Evolutionary conservation across 441 rosid genomes (phyloP).

Genomic region (Metrosideros polymorpha): DNA sequence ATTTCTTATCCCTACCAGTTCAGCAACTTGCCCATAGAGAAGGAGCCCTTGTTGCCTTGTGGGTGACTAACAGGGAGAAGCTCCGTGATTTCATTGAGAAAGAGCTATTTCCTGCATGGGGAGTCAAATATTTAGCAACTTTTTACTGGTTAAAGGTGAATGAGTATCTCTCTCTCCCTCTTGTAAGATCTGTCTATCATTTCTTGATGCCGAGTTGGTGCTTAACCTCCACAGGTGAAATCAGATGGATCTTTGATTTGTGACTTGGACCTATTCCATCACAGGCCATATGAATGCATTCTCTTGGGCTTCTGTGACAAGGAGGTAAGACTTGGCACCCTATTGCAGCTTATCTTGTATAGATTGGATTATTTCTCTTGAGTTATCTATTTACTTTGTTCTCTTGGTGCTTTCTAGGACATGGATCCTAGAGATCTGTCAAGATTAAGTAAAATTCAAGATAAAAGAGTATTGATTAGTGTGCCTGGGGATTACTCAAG

Average conservation of each 20-base stretch:
- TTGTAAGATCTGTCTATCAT: not conserved
- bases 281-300: constrained; percentile 88
- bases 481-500: constrained; percentile 83
- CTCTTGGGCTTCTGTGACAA: constrained; percentile 50
- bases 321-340: constrained; percentile 26
- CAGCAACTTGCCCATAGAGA: constrained; percentile 54
- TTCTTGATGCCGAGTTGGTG: not conserved
- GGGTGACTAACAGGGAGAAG: constrained; percentile 93
- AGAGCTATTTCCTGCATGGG: constrained; percentile 81
- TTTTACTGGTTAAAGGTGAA: constrained; percentile 80
- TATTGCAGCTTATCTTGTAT: not conserved
- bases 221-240: constrained; percentile 49
- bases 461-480: constrained; percentile 47
- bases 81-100: constrained; percentile 56
- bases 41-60: constrained; percentile 83
- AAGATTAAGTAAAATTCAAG: constrained; percentile 21
- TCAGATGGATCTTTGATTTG: constrained; percentile 67
- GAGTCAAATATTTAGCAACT: constrained; percentile 43
- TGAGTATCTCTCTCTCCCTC: not conserved
- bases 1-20: constrained; percentile 76
- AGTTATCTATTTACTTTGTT: not conserved
- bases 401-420: constrained; percentile 20
- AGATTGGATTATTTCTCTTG: not conserved
- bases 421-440: constrained; percentile 18
- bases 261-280: constrained; percentile 82